phyloP scores from a whole-genome alignment of 1,284 basidiomycete genomes.

The Heterobasidion irregulare region DNA sequence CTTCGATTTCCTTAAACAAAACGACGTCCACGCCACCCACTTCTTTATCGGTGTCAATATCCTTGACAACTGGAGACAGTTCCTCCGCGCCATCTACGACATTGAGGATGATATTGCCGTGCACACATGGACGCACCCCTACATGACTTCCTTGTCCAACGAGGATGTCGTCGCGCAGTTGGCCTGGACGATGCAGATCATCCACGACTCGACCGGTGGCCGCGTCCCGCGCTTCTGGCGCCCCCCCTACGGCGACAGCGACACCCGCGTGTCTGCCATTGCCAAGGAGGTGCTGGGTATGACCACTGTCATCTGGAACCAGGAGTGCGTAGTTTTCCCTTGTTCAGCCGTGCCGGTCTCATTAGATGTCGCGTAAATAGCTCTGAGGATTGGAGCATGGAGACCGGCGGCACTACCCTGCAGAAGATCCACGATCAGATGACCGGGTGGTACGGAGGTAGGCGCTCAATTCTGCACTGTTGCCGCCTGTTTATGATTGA shows the following conservation, averaged over 20 bases:
- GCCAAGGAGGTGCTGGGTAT: conserved; percentile 68
- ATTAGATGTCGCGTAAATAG: conserved; percentile 23
- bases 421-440: conserved; percentile 37
- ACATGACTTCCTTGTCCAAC: conserved; percentile 75
- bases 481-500: neutral
- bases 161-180: conserved; percentile 67
- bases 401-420: conserved; percentile 27
- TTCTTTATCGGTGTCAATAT: conserved; percentile 81
- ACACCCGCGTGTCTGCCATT: conserved; percentile 66
- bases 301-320: conserved; percentile 74
- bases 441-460: conserved; percentile 42
- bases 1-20: conserved; percentile 49
- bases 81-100: conserved; percentile 41
- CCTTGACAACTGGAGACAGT: conserved; percentile 42
- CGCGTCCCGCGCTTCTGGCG: conserved; percentile 68
- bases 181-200: conserved; percentile 78
- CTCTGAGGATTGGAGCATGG: conserved; percentile 61
- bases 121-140: conserved; percentile 77
- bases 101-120: conserved; percentile 66
- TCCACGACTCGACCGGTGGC: conserved; percentile 75
- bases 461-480: neutral
- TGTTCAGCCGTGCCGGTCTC: neutral
- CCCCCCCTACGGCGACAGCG: conserved; percentile 73
- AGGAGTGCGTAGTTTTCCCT: conserved; percentile 43
- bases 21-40: conserved; percentile 64